These are phyloP conservation scores for Blakeslea trispora DNA, from an alignment of 371 early-diverging fungal genomes.

Conservation along the genomic window DNA sequence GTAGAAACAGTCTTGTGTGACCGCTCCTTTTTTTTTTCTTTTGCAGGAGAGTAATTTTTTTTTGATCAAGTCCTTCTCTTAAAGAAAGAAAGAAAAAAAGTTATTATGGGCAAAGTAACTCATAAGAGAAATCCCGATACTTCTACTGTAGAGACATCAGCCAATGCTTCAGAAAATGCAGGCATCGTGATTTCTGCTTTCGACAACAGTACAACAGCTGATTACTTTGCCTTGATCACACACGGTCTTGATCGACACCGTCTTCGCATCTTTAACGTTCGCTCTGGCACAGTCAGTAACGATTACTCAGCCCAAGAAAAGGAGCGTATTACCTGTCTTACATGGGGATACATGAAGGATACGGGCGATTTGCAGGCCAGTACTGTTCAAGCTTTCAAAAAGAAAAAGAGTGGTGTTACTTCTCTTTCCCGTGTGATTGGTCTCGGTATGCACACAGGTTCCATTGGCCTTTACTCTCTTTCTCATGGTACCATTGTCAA, in stretches of 20 bases:
- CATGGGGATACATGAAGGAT: conserved; percentile 63
- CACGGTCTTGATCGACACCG: conserved; percentile 72
- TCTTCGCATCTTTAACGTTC: conserved; percentile 70
- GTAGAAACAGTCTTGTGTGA: no score
- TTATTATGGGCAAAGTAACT: conserved; percentile 33
- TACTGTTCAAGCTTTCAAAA: conserved; percentile 49
- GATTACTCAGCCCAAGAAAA: conserved; percentile 62
- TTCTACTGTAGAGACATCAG: conserved; percentile 27
- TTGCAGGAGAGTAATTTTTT: background rate
- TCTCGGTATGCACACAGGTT: conserved; percentile 67
- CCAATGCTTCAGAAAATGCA: conserved; percentile 31
- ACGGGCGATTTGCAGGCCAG: conserved; percentile 39
- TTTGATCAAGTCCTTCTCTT: conserved; percentile 1
- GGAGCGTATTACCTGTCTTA: conserved; percentile 61
- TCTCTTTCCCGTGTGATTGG: conserved; percentile 57
- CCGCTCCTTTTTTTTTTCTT: background rate
- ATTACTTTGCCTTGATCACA: conserved; percentile 70
- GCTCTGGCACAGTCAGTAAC: conserved; percentile 65
- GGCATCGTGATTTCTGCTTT: conserved; percentile 60
- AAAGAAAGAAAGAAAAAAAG: background rate
- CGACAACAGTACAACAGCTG: conserved; percentile 52
- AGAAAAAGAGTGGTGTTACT: conserved; percentile 43
- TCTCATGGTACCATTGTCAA: conserved; percentile 62
- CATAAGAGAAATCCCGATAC: conserved; percentile 35
- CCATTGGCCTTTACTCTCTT: conserved; percentile 65